Evolutionary conservation across 2,329 filamentous ascomycete species (phyloP), one percentile per base, ranked within the genome.

Genomic region (Boeremia exigua): DNA sequence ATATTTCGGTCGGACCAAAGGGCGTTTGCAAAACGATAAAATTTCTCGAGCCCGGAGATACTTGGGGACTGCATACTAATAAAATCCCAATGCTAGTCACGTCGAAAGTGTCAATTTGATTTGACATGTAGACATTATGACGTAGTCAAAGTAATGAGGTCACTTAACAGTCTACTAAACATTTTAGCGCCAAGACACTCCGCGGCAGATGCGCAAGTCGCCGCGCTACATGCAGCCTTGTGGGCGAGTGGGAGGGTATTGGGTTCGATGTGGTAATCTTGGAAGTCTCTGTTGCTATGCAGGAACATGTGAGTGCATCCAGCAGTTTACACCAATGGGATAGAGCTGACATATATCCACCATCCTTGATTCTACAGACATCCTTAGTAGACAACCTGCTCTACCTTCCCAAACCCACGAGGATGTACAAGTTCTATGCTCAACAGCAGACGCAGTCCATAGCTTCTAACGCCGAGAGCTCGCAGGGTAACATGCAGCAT

Each of bases 91-190:
- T 25, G 23, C 19, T 38, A 12, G 12, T 27, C 33, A n/a, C 23
- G 39, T 33, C 23, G 32, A 15, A 28, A 8, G 25, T 23, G 19
- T 23, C 19, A 23, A 23, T 23, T 23, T 23, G 10, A 28, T 33
- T 43, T 23, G 36, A 43, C 11, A 30, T 43, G 38, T 14, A 32
- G 15, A 43, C 3, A 25, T 2, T 42, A 51, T 56, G 53, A 56
- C 53, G 53, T 56, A 51, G 42, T 15, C 3, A n/a, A 51, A 56
- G 37, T 56, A 42, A 27, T 56, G 53, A 56, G 36, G 37, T 56
- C 47, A 56, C 28, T 43, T 37, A 15, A 2, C 19, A 27, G 17
- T 32, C 8, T 39, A 12, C 34, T 51, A 32, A 28, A 36, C 4
- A 15, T 11, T 47, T 29, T 56, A 56, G 53, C 37, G 53, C 42